These are phyloP conservation scores for Aspergillus vadensis DNA, from an alignment of 2,329 filamentous ascomycete species.

Conservation along the genomic window DNA sequence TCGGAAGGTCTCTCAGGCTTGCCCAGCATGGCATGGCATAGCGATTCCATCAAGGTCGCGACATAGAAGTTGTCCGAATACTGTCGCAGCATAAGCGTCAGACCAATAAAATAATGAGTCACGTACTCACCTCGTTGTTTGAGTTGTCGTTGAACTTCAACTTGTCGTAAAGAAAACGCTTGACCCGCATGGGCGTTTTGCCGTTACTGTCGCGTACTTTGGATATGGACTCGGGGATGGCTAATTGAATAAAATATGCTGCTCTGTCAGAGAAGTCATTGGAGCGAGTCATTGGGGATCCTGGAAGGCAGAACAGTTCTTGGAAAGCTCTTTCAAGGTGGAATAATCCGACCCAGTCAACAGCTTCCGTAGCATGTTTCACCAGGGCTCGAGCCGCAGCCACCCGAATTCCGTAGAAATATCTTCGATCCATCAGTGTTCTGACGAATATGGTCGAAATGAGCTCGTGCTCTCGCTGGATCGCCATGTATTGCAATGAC, in stretches of 20 bases:
- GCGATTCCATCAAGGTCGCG: constrained; percentile 70
- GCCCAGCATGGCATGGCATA: constrained; percentile 58
- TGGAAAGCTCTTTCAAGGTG: constrained; percentile 86
- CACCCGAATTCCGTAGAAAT: constrained; percentile 88
- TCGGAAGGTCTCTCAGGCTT: constrained; percentile 41
- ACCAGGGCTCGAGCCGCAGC: constrained; percentile 80
- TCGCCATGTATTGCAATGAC: constrained; percentile 73
- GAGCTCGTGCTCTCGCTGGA: constrained; percentile 70
- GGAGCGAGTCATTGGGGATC: constrained; percentile 74
- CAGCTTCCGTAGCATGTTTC: constrained; percentile 70
- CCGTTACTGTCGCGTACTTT: constrained; percentile 73
- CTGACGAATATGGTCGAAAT: constrained; percentile 86
- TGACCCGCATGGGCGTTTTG: constrained; percentile 75
- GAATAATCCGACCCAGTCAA: constrained; percentile 75
- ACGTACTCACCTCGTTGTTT: constrained; percentile 63
- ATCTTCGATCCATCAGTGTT: constrained; percentile 86
- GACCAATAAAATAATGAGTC: neutral
- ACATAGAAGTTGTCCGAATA: constrained; percentile 91
- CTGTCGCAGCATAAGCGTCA: constrained; percentile 31
- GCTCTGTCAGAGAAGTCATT: constrained; percentile 91
- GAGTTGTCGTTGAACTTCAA: constrained; percentile 93
- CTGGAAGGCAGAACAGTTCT: constrained; percentile 82
- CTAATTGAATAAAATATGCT: constrained; percentile 79
- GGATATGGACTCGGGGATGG: constrained; percentile 79
- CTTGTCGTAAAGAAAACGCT: constrained; percentile 83